Evolutionary conservation across 176 grass and related monocot species (phyloP).

Genomic region (Cenchrus purpureus): DNA sequence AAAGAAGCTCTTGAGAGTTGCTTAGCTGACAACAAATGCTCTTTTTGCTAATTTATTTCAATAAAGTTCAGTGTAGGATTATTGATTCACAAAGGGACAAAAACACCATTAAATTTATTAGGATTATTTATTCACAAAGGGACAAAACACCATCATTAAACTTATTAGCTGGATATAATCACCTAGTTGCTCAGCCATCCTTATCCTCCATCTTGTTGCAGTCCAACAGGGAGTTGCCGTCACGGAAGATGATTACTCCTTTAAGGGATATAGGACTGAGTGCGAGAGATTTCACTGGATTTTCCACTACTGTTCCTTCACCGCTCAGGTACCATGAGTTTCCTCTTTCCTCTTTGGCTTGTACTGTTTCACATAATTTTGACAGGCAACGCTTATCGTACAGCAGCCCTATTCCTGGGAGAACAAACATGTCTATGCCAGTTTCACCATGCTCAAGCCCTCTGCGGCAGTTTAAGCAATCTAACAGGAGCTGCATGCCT

Average conservation of each 20-base stretch:
- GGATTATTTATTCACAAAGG: neutral
- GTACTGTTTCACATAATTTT: constrained; percentile 13
- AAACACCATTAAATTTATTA: constrained; percentile 25
- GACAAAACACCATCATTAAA: constrained; percentile 4
- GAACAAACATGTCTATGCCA: constrained; percentile 77
- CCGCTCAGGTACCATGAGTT: constrained; percentile 49
- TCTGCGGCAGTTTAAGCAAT: constrained; percentile 64
- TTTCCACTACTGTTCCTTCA: constrained; percentile 59
- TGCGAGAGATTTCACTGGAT: constrained; percentile 44
- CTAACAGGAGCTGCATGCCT: constrained; percentile 79
- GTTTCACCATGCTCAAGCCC: constrained; percentile 91
- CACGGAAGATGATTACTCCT: constrained; percentile 67
- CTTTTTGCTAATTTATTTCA: constrained; percentile 3
- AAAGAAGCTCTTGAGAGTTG: neutral
- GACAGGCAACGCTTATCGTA: constrained; percentile 23
- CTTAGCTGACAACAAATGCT: constrained; percentile 19
- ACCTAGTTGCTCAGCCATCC: constrained; percentile 20
- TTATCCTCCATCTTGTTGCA: constrained; percentile 40
- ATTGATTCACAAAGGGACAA: neutral
- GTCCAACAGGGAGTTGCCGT: constrained; percentile 59
- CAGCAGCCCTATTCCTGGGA: constrained; percentile 52
- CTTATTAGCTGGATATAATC: constrained; percentile 12
- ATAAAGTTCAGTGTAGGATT: constrained; percentile 2
- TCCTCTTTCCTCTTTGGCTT: constrained; percentile 16
- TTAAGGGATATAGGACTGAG: constrained; percentile 62